Evolutionary conservation across 345 rosid genomes (phyloP), one percentile per base, ranked within the genome.

Genomic region (Rhodamnia rubescens): DNA sequence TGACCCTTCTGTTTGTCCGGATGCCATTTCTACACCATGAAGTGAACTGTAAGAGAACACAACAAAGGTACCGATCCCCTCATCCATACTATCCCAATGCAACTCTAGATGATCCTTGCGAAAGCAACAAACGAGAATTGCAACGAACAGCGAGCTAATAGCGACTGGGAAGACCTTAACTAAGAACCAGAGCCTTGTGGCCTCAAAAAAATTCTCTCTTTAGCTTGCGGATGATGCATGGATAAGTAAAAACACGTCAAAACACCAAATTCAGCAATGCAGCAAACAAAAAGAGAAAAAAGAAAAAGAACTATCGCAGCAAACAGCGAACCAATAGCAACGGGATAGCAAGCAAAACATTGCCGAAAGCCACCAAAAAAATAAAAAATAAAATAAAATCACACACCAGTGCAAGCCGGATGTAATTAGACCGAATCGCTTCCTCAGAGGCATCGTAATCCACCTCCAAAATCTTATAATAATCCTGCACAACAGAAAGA

Each of bases 331-430:
- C 57, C 57, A 69, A 32, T 61, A 59, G 10, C 57, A 29, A 69
- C 84, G 4, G 50, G 14, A 20, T 14, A 83, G 29, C 47, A 69
- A 51, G 18, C 40, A 51, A 47, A 32, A 27, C 15, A 7, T 55
- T 42, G 22, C 22, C 54, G 54, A 53, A 29, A 4, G 20, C 74
- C 50, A 49, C 32, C 84, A 16, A 14, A 55, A 84, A 26, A 5
- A 4, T n/a, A 18, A 40, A 58, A 49, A 22, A 2, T 42, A 42
- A 42, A 42, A 4, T 42, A 44, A 52, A 40, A 7, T 27, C 22
- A 86, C 91, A 58, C 84, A 97, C 99, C 95, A 97, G 94, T 1
- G 98, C 98, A 8, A 97, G 98, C 56, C 98, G 97, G 85, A 97
- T 97, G 87, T 91, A 97, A 87, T 95, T 97, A 82, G 98, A 94